phyloP scores from a whole-genome alignment of 2,329 filamentous ascomycete genomes.

The Parafenestella ontariensis region DNA sequence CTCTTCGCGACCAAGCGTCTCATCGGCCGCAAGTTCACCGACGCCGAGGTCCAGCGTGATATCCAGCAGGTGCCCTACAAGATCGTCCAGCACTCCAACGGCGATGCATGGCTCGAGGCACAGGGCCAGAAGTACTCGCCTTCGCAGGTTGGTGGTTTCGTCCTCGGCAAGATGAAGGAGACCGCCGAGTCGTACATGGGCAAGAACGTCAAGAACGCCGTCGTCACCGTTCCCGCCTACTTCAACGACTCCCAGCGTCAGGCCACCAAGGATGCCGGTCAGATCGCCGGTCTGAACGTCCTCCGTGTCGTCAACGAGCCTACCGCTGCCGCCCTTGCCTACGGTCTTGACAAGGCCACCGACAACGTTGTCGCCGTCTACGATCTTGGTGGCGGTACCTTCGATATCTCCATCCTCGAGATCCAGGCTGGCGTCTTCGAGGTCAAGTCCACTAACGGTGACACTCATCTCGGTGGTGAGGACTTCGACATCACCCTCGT shows the following conservation, averaged over 20 bases:
- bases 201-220: slow-evolving; percentile 92
- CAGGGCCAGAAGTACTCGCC: slow-evolving; percentile 96
- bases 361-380: slow-evolving; percentile 93
- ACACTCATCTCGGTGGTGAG: slow-evolving; percentile 97
- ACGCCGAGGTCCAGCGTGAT: slow-evolving; percentile 92
- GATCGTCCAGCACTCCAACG: slow-evolving; percentile 96
- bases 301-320: slow-evolving; percentile 98
- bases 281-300: slow-evolving; percentile 94
- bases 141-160: slow-evolving; percentile 96
- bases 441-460: slow-evolving; percentile 99
- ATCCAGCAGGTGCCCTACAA: slow-evolving; percentile 98
- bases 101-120: slow-evolving; percentile 94
- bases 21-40: slow-evolving; percentile 96
- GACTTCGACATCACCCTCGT: slow-evolving; percentile 97
- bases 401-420: slow-evolving; percentile 97
- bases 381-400: slow-evolving; percentile 97
- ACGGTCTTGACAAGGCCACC: slow-evolving; percentile 93
- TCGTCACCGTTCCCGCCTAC: slow-evolving; percentile 96
- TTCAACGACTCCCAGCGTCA: slow-evolving; percentile 99
- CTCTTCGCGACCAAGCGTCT: slow-evolving; percentile 98
- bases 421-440: slow-evolving; percentile 98
- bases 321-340: slow-evolving; percentile 92
- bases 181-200: slow-evolving; percentile 92
- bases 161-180: slow-evolving; percentile 99
- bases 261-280: slow-evolving; percentile 96